Evolutionary conservation across 805 yeast species (phyloP), one percentile per base, ranked within the genome.

Genomic region (Starmerella floris): DNA sequence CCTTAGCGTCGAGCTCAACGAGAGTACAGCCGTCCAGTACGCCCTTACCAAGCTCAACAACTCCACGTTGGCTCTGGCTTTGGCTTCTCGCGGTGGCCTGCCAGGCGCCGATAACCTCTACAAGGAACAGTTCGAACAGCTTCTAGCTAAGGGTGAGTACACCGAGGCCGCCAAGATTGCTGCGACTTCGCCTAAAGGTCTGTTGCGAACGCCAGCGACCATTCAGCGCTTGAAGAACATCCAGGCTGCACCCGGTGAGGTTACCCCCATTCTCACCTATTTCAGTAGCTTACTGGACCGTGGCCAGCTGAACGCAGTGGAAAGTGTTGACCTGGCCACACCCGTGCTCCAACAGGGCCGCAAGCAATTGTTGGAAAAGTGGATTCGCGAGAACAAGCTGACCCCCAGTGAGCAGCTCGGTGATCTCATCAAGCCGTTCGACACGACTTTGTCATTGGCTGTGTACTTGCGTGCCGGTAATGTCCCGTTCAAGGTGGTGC

Each of bases 341-440:
- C 97, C 98, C 9, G 94, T 91, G 4, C 70, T 91, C 59, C 95
- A 84, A 65, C 96, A 87, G 67, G 93, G 84, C 62, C 81, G 95
- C 61, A 80, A 83, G 58, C 94, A 83, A 50, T 69, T 93, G 51
- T 78, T 91, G 51, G 98, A 91, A 65, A 91, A 88, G 67, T 91
- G 96, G 87, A 74, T 91, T 62, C 81, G 79, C 61, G 97, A 91
- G 63, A 94, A 85, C 61, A 91, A 91, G 64, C 73, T 91, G 52
- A 87, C 88, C 49, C 77, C 81, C 40, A 83, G 95, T n/a, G 99
- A 91, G 66, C 96, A 87, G 64, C 73, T 91, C 51, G 99, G 98
- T 67, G 99, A 91, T 60, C 73, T 85, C 57, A 91, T 91, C 50
- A 84, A 88, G 58, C 83, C 94, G 36, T 76, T 74, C 58, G 96